Evolutionary conservation across 352 stramenopile genomes (phyloP), one percentile per base, ranked within the genome.

Genomic region (Pythium folliculosum): DNA sequence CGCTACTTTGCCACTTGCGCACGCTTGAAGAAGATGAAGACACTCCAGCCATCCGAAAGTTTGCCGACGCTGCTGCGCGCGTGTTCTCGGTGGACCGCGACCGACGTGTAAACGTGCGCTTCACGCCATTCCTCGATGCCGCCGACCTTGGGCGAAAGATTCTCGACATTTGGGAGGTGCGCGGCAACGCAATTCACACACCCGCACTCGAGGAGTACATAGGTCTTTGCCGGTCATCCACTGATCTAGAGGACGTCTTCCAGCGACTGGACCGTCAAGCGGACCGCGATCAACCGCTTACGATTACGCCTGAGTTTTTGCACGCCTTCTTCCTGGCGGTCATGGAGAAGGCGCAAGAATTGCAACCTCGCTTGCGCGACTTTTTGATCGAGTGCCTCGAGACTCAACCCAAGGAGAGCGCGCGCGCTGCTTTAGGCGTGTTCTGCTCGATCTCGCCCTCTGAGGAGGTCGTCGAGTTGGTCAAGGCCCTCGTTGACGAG

Each of bases 241-340:
- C n/a, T 5, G 53, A 68, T 23, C 43, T 73, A 0, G 67, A 60
- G 49, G 52, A 64, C 30, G 56, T 73, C 9, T 73, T 69, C 49
- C 38, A 64, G 13, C 59, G 67, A 13, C 69, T 90, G 22, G 54
- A 66, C 32, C 55, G 75, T 12, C 69, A 89, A 21, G 78, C 87
- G 65, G 66, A 76, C 21, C 50, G 69, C 25, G 17, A 58, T n/a
- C 17, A 56, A 27, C 48, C 30, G 8, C 60, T 80, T 30, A 51
- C 77, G 35, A 71, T 86, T 54, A 71, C 80, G 30, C 67, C 83
- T 4, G 75, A 71, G 44, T 79, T 90, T 21, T 51, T 90, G 19
- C 79, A 89, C 64, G 74, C 74, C 9, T 52, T 90, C 25, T 88
- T 90, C 54, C 71, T 78, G 45, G 65, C 72, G 12, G 55, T 88